Base-by-base conservation (phyloP, 2,329 filamentous ascomycete genomes). In the Trichophyton equinum region DNA sequence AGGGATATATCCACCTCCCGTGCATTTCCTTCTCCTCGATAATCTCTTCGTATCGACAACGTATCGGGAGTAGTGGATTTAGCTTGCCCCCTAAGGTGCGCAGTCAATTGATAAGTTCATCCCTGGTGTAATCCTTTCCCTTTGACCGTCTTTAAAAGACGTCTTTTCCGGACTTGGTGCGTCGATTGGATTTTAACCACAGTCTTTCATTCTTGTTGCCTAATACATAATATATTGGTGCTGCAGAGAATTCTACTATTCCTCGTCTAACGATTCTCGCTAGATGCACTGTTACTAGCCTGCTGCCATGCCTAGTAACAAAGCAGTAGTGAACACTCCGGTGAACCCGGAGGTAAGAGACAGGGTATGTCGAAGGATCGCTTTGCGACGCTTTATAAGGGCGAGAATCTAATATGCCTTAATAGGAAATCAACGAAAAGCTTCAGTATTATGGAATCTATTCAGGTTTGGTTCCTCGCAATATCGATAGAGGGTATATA, bases 371-470 rank as follows among this genome's bases (percentile, higher is more conserved):
- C n/a, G 27, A 25, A 7, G 3, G 33, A 57, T 22, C 4, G 13
- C 9, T n/a, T 30, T 25, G 11, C 30, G n/a, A 36, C 8, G 20
- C 13, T 7, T 30, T 2, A 42, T 20, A 8, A 25, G 8, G n/a
- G n/a, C 18, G 22, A 7, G 9, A 25, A 7, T 25, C 55, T 44
- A 40, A 57, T n/a, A 15, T 9, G 27, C 1, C 11, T 7, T n/a
- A 22, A 36, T 60, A 77, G 71, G 83, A 96, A 73, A 86, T 97
- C 76, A 94, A 94, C 76, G 84, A 85, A 73, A 99, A 99, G 80
- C 85, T 99, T 58, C 91, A 96, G 76, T 77, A 97, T 42, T 99
- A 95, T 70, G 94, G 92, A 70, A 96, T 97, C 74, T 83, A 86
- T 76, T 78, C 81, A 67, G 82, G 82, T 85, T 73, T 63, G 46